Evolutionary conservation across 2,329 filamentous ascomycete genomes (phyloP).

Genomic region (Monosporascus cannonballus): DNA sequence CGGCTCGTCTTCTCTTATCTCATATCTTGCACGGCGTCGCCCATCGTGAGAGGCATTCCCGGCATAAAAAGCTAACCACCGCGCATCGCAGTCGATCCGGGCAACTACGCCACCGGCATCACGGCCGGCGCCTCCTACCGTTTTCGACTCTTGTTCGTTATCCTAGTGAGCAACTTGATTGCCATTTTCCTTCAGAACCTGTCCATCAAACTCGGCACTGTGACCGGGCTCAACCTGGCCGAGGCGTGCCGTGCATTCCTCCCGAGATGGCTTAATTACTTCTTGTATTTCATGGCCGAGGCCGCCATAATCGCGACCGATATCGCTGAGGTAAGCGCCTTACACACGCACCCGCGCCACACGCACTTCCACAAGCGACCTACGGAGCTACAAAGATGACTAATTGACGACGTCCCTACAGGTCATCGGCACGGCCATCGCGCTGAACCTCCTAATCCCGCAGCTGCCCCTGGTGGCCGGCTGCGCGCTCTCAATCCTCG

Average conservation of each 20-base stretch:
- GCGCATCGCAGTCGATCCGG: slow-evolving; percentile 42
- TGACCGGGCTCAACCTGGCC: slow-evolving; percentile 62
- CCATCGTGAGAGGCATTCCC: neutral
- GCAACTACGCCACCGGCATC: slow-evolving; percentile 67
- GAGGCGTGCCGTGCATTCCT: slow-evolving; percentile 60
- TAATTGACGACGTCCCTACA: slow-evolving; percentile 16
- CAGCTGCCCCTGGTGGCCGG: slow-evolving; percentile 61
- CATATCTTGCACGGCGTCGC: neutral
- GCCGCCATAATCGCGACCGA: slow-evolving; percentile 66
- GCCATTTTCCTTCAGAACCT: slow-evolving; percentile 66
- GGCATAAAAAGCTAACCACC: no score
- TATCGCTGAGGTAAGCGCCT: slow-evolving; percentile 52
- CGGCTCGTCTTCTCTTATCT: neutral
- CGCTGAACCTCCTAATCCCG: slow-evolving; percentile 58
- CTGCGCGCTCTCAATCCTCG: slow-evolving; percentile 61
- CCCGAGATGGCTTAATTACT: slow-evolving; percentile 57
- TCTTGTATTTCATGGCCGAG: slow-evolving; percentile 58
- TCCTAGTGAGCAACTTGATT: slow-evolving; percentile 63
- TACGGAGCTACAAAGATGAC: no score
- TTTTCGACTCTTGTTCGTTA: slow-evolving; percentile 61
- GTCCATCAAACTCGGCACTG: slow-evolving; percentile 62
- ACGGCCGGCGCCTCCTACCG: slow-evolving; percentile 60
- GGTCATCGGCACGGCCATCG: slow-evolving; percentile 67
- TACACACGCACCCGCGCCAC: no score
- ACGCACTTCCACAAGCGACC: no score